A percentile compares a stretch with the other conserved stretches of the same genome.
These are phyloP conservation scores for Amylocarpus encephaloides DNA, from an alignment of 2,329 filamentous ascomycete genomes.

Conservation along the genomic window DNA sequence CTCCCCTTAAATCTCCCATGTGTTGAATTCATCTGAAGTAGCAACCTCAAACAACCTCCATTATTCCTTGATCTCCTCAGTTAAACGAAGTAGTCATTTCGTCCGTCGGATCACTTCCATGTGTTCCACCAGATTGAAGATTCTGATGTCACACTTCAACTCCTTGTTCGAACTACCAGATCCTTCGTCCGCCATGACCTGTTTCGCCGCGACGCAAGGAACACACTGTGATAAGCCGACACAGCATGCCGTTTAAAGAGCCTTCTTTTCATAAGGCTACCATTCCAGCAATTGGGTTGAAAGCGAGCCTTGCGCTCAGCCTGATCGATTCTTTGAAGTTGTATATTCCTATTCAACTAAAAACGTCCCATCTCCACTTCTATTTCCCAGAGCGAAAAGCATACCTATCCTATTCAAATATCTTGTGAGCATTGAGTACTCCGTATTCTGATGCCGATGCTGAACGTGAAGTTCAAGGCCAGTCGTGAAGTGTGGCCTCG, in stretches of 20 bases:
- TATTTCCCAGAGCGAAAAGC: no score
- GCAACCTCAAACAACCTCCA: slow-evolving; percentile 14
- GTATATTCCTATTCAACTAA: not conserved
- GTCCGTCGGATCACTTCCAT: slow-evolving; percentile 1
- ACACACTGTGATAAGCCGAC: slow-evolving; percentile 4
- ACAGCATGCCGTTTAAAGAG: not conserved
- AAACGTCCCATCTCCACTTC: no score
- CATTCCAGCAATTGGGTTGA: not conserved
- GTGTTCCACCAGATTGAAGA: slow-evolving; percentile 11
- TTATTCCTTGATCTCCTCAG: slow-evolving; percentile 13
- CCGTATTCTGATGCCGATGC: no score
- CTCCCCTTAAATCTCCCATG: no score
- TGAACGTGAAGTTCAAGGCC: not conserved
- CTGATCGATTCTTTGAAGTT: not conserved
- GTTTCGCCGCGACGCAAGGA: slow-evolving; percentile 23
- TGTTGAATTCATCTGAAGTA: slow-evolving; percentile 3
- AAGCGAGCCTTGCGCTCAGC: not conserved
- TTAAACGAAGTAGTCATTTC: slow-evolving; percentile 9
- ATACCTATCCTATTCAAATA: no score
- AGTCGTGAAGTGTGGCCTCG: slow-evolving; percentile 7
- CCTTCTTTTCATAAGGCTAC: not conserved
- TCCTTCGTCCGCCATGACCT: slow-evolving; percentile 5
- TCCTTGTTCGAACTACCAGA: slow-evolving; percentile 10
- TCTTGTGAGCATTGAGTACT: no score
- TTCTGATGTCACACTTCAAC: slow-evolving; percentile 18